phyloP scores from a whole-genome alignment of 768 basidiomycete genomes.

The Mycena alexandri region DNA sequence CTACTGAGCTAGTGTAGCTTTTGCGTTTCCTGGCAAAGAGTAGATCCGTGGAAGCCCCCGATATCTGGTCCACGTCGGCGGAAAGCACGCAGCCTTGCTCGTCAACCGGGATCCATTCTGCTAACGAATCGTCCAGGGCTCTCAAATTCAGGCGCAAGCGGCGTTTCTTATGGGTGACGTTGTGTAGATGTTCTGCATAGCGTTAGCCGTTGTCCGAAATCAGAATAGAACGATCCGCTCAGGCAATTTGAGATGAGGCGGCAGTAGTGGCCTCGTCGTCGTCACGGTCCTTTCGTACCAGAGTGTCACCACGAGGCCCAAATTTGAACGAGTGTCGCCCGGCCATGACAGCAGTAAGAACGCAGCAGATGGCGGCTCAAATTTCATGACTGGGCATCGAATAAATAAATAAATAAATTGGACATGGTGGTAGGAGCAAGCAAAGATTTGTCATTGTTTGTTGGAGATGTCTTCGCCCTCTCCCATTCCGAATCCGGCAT shows the following conservation, averaged over 20 bases:
- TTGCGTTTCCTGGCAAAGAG: slow-evolving; percentile 8
- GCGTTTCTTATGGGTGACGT: slow-evolving; percentile 6
- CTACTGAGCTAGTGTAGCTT: slow-evolving; percentile 4
- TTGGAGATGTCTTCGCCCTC: too few relatives aligned
- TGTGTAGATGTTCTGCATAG: background rate
- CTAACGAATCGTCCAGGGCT: background rate
- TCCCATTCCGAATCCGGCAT: too few relatives aligned
- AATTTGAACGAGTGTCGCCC: too few relatives aligned
- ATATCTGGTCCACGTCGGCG: background rate
- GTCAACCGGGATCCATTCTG: slow-evolving; percentile 4
- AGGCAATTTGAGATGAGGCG: too few relatives aligned
- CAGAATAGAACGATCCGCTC: slow-evolving; percentile 1
- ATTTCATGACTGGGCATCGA: too few relatives aligned
- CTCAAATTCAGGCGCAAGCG: background rate
- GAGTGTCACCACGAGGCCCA: too few relatives aligned
- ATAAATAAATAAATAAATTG: too few relatives aligned
- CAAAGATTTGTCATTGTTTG: too few relatives aligned
- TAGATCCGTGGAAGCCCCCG: background rate
- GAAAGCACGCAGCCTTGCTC: background rate
- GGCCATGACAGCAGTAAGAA: too few relatives aligned
- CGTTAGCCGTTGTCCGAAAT: slow-evolving; percentile 13
- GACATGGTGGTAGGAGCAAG: too few relatives aligned
- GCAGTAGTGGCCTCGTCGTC: background rate
- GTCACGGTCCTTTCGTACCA: too few relatives aligned
- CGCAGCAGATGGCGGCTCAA: too few relatives aligned